Conservation (phyloP, 345 rosid genomes). For the Garcia nutans region DNA sequence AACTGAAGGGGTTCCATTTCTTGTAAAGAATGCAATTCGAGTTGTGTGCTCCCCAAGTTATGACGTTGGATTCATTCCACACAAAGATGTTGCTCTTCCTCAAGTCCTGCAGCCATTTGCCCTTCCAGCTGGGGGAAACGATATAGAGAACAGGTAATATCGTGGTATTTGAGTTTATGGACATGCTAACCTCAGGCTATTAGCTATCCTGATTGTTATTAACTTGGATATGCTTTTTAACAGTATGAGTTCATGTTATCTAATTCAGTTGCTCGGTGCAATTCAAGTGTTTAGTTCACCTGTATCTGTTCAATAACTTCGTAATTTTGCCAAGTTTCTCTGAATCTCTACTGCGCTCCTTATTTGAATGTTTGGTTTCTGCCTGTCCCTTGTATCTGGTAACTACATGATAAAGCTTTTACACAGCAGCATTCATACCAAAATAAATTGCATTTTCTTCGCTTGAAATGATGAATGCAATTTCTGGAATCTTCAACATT, state of each 20-base stretch:
- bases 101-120: conserved; percentile 96
- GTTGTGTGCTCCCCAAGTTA: conserved; percentile 97
- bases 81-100: conserved; percentile 94
- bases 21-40: conserved; percentile 86
- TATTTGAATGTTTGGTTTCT: background rate
- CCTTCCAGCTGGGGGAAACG: conserved; percentile 85
- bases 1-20: conserved; percentile 71
- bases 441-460: background rate
- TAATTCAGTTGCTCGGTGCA: background rate
- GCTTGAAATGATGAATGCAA: background rate
- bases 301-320: background rate
- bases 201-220: background rate
- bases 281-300: background rate
- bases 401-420: background rate
- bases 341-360: background rate
- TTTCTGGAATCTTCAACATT: background rate
- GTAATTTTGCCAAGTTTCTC: background rate
- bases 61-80: conserved; percentile 91
- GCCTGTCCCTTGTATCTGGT: background rate
- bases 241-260: background rate
- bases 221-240: background rate
- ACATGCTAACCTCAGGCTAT: background rate
- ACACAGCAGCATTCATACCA: too few species aligned
- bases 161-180: background rate
- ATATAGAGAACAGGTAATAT: conserved; percentile 68